Base-by-base conservation (phyloP, 257 asterid genomes). In the Solanum okadae region DNA sequence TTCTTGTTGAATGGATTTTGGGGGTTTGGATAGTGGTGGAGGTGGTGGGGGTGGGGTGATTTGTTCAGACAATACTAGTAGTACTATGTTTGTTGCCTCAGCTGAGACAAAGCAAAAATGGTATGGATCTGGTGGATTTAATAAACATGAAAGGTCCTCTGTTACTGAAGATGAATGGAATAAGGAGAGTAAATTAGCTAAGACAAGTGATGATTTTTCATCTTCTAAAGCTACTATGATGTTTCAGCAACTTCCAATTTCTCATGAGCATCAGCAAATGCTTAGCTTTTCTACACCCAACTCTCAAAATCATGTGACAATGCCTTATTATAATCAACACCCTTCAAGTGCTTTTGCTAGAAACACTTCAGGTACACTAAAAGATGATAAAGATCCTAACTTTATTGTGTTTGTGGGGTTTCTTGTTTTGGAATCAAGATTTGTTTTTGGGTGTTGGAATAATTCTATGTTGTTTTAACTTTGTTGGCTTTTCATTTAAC, bases 261-360 rank as follows among this genome's bases (percentile, higher is more conserved):
- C 37, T 68, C 37, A 68, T 68, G 93, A 92, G 11, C 93, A 90
- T 86, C 96, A 88, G 49, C 99, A 96, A 76, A 97, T 96, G 99
- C 99, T 97, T 81, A 92, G 99, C 90, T 97, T 97, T 92, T 94
- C 99, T 33, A 86, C 95, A 25, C 95, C 97, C 18, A 92, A 89
- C 89, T 65, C 98, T 38, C 95, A 91, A 78, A 72, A 91, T 71
- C 79, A 71, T 85, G 44, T 71, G 25, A 29, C 96, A 84, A 90
- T 89, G 40, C 95, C 97, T 87, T 92, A 89, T 77, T 93, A 89
- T 52, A 93, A 87, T 67, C 94, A 87, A 63, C 92, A 88, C 27
- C 46, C 94, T 35, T 87, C 98, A 84, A 78, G 7, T 87, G 90
- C 90, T 42, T 91, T 71, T 63, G 86, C 49, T 63, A 89, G 93